Conservation (phyloP, 2,329 filamentous ascomycete species). For the Emergomyces pasteurianus region DNA sequence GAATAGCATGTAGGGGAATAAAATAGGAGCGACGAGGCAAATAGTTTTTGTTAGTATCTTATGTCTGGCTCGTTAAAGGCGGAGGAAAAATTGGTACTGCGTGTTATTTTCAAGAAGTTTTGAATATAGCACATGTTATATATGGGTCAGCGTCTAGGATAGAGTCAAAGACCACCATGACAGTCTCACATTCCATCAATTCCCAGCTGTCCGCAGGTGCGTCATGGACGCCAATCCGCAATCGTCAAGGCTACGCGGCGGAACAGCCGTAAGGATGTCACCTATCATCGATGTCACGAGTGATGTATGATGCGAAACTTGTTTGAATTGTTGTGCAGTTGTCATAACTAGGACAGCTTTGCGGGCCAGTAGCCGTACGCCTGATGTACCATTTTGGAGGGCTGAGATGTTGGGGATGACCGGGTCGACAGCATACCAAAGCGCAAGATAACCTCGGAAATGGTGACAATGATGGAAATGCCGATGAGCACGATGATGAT, state of each 20-base stretch:
- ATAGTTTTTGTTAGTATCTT: too few species aligned
- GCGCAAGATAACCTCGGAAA: constrained; percentile 74
- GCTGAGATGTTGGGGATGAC: neutral
- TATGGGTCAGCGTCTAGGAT: too few species aligned
- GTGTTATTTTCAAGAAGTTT: too few species aligned
- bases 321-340: neutral
- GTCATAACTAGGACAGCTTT: neutral
- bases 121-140: too few species aligned
- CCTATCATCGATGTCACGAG: neutral
- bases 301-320: too few species aligned
- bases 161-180: too few species aligned
- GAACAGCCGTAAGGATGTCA: too few species aligned
- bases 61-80: too few species aligned
- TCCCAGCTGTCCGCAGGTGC: neutral
- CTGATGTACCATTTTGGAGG: constrained; percentile 1
- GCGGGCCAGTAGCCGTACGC: neutral
- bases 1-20: neutral
- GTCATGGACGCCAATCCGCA: neutral
- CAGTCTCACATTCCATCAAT: neutral
- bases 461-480: constrained; percentile 81
- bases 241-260: too few species aligned
- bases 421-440: constrained; percentile 55
- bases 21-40: neutral
- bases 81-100: too few species aligned
- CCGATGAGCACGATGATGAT: constrained; percentile 93